Conservation (phyloP, 2,329 filamentous ascomycete genomes). For the Alternaria incomplexa region DNA sequence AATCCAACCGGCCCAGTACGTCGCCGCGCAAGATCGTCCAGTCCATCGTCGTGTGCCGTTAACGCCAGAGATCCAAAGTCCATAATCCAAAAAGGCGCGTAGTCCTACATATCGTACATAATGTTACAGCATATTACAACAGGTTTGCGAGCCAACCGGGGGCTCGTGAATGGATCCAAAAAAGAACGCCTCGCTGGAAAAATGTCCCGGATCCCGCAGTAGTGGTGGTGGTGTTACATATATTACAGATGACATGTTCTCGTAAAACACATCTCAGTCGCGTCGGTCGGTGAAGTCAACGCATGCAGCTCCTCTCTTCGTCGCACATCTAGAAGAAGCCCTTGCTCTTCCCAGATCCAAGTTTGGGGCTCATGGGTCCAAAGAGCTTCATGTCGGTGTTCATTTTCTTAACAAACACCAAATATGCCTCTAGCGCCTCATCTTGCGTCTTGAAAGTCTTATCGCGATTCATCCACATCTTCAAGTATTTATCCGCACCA, state of each 20-base stretch:
- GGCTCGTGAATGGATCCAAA: not conserved
- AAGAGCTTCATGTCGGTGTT: constrained; percentile 30
- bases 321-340: not conserved
- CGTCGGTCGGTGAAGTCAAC: not conserved
- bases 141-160: not conserved
- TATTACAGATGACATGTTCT: constrained; percentile 4
- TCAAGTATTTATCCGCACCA: constrained; percentile 35
- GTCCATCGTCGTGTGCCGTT: not conserved
- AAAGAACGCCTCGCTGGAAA: constrained; percentile 1
- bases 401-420: constrained; percentile 34
- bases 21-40: constrained; percentile 4
- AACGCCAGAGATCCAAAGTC: not conserved
- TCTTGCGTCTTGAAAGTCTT: constrained; percentile 29
- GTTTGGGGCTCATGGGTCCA: constrained; percentile 20
- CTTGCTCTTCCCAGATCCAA: constrained; percentile 9
- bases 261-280: not conserved
- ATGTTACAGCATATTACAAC: not conserved
- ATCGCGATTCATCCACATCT: constrained; percentile 39
- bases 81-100: not conserved
- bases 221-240: constrained; percentile 6
- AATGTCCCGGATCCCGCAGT: not conserved
- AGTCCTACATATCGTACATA: constrained; percentile 5
- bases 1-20: not conserved
- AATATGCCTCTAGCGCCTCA: constrained; percentile 33
- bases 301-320: not conserved